Evolutionary conservation across 257 asterid genomes (phyloP), one percentile per base, ranked within the genome.

Genomic region (Penstemon barbatus): DNA sequence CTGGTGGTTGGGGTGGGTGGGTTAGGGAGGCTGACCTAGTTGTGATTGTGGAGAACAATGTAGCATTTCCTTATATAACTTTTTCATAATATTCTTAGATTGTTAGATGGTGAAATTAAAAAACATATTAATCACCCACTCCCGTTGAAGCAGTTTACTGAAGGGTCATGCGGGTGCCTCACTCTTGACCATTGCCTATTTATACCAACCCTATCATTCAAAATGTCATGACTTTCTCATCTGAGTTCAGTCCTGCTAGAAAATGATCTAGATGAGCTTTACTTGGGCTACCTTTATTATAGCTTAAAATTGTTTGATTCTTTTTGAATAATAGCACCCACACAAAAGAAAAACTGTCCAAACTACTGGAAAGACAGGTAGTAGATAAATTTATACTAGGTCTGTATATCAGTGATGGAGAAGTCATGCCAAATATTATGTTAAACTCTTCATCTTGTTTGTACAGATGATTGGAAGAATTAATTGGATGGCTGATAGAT

Each of bases 401-500:
- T 3, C 4, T 52, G 18, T 10, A 4, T 57, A 8, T n/a, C 41
- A 41, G 67, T 33, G 54, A 46, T 66, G 55, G 25, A 13, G 55
- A 48, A 42, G 11, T 49, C 15, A 50, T 49, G 15, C 70, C 59
- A 13, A 49, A 51, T 68, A 36, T 60, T 65, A 75, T 70, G 48
- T 33, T 8, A 58, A 73, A 52, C 38, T 40, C 12, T 15, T 50
- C 33, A 7, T 64, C 41, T 8, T 68, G 15, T 73, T 44, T 42
- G 44, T 57, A 12, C 80, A 92, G 97, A 88, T 92, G 88, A 60
- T 92, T 63, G 98, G 97, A 72, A 68, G 95, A 71, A 86, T 88
- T 57, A 90, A 92, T 66, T 92, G 98, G 98, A 85, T 88, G 98
- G 97, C 97, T 10, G 95, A 92, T 83, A 87, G 84, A 68, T 92